Percentiles rank a stretch among this genome's conserved stretches.
phyloP scores from a whole-genome alignment of 225 moss, liverwort and hornwort genomes.

The Sphagnum tenellum region DNA sequence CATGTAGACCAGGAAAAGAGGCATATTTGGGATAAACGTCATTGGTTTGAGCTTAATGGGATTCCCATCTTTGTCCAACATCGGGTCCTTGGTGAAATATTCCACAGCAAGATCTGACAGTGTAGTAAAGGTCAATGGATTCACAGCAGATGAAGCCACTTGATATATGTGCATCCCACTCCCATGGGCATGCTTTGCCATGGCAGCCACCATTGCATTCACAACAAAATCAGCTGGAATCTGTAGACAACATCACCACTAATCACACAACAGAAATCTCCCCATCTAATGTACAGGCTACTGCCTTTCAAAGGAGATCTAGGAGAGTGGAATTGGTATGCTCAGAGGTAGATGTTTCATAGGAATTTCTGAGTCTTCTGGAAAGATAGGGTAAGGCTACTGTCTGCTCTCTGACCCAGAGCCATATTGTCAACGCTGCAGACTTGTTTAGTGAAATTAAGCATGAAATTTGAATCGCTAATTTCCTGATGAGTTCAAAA shows the following conservation, averaged over 20 bases:
- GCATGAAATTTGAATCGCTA: too few species aligned
- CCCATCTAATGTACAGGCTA: too few species aligned
- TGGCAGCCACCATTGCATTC: conserved; percentile 54
- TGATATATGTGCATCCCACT: conserved; percentile 46
- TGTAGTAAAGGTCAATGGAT: conserved; percentile 11
- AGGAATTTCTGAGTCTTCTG: too few species aligned
- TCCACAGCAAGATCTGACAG: conserved; percentile 7
- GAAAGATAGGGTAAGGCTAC: too few species aligned
- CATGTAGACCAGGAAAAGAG: conserved; percentile 33
- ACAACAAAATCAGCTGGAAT: conserved; percentile 72
- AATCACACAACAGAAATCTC: too few species aligned
- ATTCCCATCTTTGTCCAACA: conserved; percentile 21
- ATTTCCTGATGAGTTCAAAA: too few species aligned
- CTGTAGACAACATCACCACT: conserved; percentile 17
- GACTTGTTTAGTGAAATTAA: too few species aligned
- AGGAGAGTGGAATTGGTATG: too few species aligned
- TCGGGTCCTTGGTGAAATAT: conserved; percentile 14
- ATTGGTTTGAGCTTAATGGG: conserved; percentile 35
- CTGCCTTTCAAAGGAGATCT: too few species aligned
- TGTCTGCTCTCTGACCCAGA: too few species aligned
- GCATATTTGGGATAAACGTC: conserved; percentile 36
- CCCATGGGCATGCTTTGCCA: conserved; percentile 43
- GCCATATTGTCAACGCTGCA: too few species aligned
- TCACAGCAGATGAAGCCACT: conserved; percentile 43
- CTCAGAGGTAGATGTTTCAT: too few species aligned